Percentiles rank a stretch among this genome's conserved stretches.
phyloP scores from a whole-genome alignment of 164 flowering plant genomes.

The Magnolia kwangsiensis region DNA sequence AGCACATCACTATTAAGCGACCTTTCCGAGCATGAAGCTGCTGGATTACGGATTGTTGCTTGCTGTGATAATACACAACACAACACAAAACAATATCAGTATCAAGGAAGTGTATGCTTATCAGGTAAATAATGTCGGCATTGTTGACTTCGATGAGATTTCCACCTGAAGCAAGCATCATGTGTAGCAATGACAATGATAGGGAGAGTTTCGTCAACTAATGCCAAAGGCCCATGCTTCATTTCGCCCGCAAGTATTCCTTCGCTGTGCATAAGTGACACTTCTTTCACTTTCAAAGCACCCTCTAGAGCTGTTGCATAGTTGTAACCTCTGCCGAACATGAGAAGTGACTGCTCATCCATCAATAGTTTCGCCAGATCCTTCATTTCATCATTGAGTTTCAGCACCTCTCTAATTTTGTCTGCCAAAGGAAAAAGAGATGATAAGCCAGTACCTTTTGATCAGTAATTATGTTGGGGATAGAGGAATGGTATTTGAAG shows the following conservation, averaged over 20 bases:
- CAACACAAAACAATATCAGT: constrained; percentile 6
- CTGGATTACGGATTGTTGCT: constrained; percentile 97
- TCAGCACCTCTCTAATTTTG: constrained; percentile 74
- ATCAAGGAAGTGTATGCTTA: not conserved
- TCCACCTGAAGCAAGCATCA: constrained; percentile 90
- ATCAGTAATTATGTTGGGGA: not conserved
- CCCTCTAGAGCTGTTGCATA: constrained; percentile 96
- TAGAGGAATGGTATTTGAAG: not conserved
- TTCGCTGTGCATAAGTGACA: constrained; percentile 96
- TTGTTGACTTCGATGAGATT: not conserved
- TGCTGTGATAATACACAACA: constrained; percentile 45
- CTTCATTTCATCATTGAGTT: constrained; percentile 87
- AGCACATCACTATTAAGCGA: constrained; percentile 85
- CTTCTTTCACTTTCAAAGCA: constrained; percentile 96
- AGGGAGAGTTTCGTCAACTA: constrained; percentile 93
- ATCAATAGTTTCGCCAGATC: constrained; percentile 72
- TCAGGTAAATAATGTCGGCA: not conserved
- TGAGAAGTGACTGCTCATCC: constrained; percentile 89
- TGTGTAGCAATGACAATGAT: constrained; percentile 90
- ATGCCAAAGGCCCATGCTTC: constrained; percentile 99
- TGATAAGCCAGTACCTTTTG: not conserved
- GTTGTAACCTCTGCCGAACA: constrained; percentile 97
- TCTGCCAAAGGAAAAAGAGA: constrained; percentile 37
- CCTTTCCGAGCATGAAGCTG: constrained; percentile 98
- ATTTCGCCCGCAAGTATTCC: constrained; percentile 99